Percentiles rank a stretch among this genome's conserved stretches.
Evolutionary conservation across 2,329 filamentous ascomycete genomes (phyloP).

Genomic region (Fusarium sp.): DNA sequence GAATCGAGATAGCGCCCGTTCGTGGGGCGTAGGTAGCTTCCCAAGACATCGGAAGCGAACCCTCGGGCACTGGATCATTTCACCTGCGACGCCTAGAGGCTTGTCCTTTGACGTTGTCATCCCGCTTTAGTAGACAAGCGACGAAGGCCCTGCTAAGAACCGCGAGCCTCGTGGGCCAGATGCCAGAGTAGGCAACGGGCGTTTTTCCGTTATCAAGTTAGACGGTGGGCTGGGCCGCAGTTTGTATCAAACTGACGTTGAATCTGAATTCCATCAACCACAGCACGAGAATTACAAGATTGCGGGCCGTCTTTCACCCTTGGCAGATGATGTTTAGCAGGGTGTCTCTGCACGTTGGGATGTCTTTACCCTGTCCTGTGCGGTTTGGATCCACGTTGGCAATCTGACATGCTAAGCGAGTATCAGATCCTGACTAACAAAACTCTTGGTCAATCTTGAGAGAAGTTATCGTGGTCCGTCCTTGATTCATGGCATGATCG

Average conservation of each 20-base stretch:
- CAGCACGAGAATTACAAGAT: conserved; percentile 44
- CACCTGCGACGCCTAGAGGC: conserved; percentile 47
- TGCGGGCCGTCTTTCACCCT: conserved; percentile 41
- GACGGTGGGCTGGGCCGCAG: conserved; percentile 25
- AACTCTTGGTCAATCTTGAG: conserved; percentile 17
- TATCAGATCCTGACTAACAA: conserved; percentile 1
- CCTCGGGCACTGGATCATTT: conserved; percentile 41
- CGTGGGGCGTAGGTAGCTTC: conserved; percentile 25
- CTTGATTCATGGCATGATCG: conserved; percentile 31
- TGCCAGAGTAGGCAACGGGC: conserved; percentile 24
- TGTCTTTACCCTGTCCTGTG: conserved; percentile 10
- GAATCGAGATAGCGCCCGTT: conserved; percentile 37
- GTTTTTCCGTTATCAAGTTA: conserved; percentile 34
- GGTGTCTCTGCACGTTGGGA: conserved; percentile 7
- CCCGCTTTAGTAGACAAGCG: conserved; percentile 17
- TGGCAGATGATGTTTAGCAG: conserved; percentile 41
- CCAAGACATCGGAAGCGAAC: conserved; percentile 41
- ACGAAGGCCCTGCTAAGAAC: conserved; percentile 17
- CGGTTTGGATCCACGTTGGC: conserved; percentile 21
- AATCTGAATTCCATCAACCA: conserved; percentile 51
- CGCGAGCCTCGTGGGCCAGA: conserved; percentile 23
- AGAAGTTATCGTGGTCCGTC: conserved; percentile 6
- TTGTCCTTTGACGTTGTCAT: conserved; percentile 29
- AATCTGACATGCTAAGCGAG: conserved; percentile 35
- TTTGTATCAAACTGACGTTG: conserved; percentile 39